A percentile compares a stretch with the other conserved stretches of the same genome.
phyloP scores from a whole-genome alignment of 768 basidiomycete species.

The Termitomyces sp. region DNA sequence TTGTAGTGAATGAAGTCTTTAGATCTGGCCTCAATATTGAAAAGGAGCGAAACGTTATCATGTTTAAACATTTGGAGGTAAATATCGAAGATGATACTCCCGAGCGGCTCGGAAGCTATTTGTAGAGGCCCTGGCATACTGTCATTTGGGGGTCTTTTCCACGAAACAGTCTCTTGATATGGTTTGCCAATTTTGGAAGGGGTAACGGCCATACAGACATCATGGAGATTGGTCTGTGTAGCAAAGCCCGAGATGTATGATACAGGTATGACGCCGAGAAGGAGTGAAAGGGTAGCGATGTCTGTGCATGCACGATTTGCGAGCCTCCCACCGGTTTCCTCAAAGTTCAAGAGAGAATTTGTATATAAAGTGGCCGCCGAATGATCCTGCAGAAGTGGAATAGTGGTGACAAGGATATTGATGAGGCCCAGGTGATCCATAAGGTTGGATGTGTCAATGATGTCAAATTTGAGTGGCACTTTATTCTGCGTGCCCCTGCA shows the following conservation, averaged over 20 bases:
- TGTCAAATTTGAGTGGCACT: slow-evolving; percentile 36
- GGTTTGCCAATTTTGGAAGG: not conserved
- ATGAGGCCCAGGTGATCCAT: slow-evolving; percentile 45
- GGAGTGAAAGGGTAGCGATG: slow-evolving; percentile 34
- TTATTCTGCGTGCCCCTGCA: not conserved
- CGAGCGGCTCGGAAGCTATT: slow-evolving; percentile 24
- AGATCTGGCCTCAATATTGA: not conserved
- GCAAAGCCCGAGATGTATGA: slow-evolving; percentile 38
- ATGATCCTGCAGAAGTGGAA: slow-evolving; percentile 32
- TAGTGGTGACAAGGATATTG: slow-evolving; percentile 35
- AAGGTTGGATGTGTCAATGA: slow-evolving; percentile 51
- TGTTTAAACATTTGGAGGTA: slow-evolving; percentile 42
- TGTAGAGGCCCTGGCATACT: not conserved
- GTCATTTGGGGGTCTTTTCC: slow-evolving; percentile 1
- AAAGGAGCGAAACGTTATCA: slow-evolving; percentile 25
- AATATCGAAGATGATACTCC: slow-evolving; percentile 35
- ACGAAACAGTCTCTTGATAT: slow-evolving; percentile 2
- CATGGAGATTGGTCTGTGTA: slow-evolving; percentile 37
- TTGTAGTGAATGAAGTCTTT: slow-evolving; percentile 37
- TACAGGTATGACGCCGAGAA: slow-evolving; percentile 39
- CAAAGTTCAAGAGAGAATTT: slow-evolving; percentile 32
- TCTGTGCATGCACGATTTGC: slow-evolving; percentile 31
- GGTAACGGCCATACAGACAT: slow-evolving; percentile 19
- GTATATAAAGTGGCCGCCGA: slow-evolving; percentile 36
- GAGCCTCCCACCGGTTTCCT: slow-evolving; percentile 25